Conservation (phyloP, 768 basidiomycete genomes). For the Suillus tomentosus region DNA sequence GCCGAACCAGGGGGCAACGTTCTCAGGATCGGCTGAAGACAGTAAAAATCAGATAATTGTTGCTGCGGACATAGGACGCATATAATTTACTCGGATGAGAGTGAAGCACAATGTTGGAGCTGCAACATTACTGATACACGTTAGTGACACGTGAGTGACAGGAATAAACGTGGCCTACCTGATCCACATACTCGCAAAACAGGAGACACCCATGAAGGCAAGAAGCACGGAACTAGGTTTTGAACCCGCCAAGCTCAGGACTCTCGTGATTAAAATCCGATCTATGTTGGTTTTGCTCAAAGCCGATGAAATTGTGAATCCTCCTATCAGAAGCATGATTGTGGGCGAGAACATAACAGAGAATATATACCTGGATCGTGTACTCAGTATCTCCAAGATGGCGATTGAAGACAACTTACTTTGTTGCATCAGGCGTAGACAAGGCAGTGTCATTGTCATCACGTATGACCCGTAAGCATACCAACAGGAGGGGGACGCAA, state of each 20-base stretch:
- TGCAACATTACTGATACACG: conserved; percentile 77
- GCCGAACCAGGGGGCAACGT: conserved; percentile 84
- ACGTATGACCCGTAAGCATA: conserved; percentile 80
- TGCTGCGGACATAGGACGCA: neutral
- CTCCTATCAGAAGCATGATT: conserved; percentile 97
- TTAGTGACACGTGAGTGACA: neutral
- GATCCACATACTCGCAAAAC: conserved; percentile 99
- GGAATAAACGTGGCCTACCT: conserved; percentile 47
- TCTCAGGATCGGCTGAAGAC: conserved; percentile 81
- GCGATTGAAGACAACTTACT: conserved; percentile 46
- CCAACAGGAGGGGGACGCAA: conserved; percentile 83
- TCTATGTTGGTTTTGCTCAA: conserved; percentile 96
- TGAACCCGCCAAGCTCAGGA: conserved; percentile 89
- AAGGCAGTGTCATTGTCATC: conserved; percentile 54
- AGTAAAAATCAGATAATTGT: conserved; percentile 14
- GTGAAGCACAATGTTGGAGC: conserved; percentile 97
- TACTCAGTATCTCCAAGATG: conserved; percentile 5
- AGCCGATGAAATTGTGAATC: conserved; percentile 97
- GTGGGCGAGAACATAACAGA: conserved; percentile 96
- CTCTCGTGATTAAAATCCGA: conserved; percentile 84
- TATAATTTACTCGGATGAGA: conserved; percentile 75
- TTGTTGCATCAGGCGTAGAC: conserved; percentile 71
- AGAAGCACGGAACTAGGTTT: conserved; percentile 84
- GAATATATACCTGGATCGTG: conserved; percentile 74
- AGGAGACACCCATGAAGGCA: conserved; percentile 94